Evolutionary conservation across 352 stramenopile species (phyloP), one percentile per base, ranked within the genome.

Genomic region (Achlya hypogyna): DNA sequence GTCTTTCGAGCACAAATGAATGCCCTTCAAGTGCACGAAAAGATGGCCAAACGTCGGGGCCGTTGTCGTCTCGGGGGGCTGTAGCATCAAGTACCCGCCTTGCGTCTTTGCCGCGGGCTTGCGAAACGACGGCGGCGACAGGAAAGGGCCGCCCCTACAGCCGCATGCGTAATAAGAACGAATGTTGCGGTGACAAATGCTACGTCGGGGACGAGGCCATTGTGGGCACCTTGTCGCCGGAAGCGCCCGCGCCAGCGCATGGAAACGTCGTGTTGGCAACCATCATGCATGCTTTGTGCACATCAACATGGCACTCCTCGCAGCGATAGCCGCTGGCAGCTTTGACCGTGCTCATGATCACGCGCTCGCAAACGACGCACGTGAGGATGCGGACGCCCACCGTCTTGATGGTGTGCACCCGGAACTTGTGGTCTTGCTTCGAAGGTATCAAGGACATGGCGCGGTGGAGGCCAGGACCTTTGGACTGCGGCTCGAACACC

Each of bases 271-370:
- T 82, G 69, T 88, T 90, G 51, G 85, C 86, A 53, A 91, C 91
- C 83, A 95, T 93, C 67, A 95, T 91, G 53, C 86, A 95, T 2
- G 66, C 71, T 69, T 95, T 95, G 65, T 95, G 86, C 0, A 90
- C 86, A 51, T 95, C 86, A 51, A 93, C 82, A 10, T 73, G 74
- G 66, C 86, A 95, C 0, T 81, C 71, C 56, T 95, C 86, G 53
- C 86, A 95, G 1, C 86, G 82, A 63, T 93, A 95, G 4, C 86
- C 86, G 82, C 82, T 91, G n/a, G 77, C 60, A 27, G 73, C 78
- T 51, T 91, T 91, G 27, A 91, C 67, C 25, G 86, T 82, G 66
- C 91, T 93, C 71, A 95, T 78, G 42, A 95, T 95, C 5, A 90
- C 82, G 5, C 84, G 82, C 34, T 92, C 84, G 64, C 86, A 95